Evolutionary conservation across 345 rosid genomes (phyloP), one percentile per base, ranked within the genome.

Genomic region (Eucalyptus urophylla): DNA sequence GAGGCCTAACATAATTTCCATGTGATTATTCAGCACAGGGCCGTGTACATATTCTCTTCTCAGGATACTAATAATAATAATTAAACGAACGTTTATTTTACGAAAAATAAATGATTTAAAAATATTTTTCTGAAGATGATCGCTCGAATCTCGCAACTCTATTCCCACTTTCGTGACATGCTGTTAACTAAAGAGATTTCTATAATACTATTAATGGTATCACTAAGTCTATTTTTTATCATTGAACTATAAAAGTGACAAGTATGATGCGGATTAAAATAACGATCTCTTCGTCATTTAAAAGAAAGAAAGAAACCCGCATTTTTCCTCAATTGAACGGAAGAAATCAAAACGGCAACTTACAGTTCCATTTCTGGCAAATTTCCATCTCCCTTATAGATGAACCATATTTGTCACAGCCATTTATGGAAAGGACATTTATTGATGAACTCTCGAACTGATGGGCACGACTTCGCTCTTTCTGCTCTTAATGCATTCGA

Each of bases 11-110:
- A 31, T 8, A 8, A 1, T 37, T 69, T 69, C 43, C 80, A 4
- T 65, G 76, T 29, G 76, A 65, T n/a, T 14, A 53, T 53, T 53
- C 56, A 53, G 24, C 24, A 53, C 56, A 53, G 17, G 15, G 21
- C 37, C 76, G 5, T 14, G 19, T 65, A 65, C 72, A 65, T 72
- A 69, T 33, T 33, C 44, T 17, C 72, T 22, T 31, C 15, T 67
- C 5, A 11, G 3, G 27, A 67, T 31, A 67, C 37, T n/a, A 31
- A 16, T 31, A 67, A 31, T 65, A 31, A n/a, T 67, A 31, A 31
- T 67, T n/a, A 31, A 67, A 16, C 0, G 0, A n/a, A 16, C 0
- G 0, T 31, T 3, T 67, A 16, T 67, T 67, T 16, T 5, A 16
- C 2, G 1, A 31, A 67, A 67, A 31, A 31, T 14, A 67, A 31